Percentiles rank a stretch among this genome's conserved stretches.
phyloP scores from a whole-genome alignment of 2,329 filamentous ascomycete genomes.

The Nemania sp. region DNA sequence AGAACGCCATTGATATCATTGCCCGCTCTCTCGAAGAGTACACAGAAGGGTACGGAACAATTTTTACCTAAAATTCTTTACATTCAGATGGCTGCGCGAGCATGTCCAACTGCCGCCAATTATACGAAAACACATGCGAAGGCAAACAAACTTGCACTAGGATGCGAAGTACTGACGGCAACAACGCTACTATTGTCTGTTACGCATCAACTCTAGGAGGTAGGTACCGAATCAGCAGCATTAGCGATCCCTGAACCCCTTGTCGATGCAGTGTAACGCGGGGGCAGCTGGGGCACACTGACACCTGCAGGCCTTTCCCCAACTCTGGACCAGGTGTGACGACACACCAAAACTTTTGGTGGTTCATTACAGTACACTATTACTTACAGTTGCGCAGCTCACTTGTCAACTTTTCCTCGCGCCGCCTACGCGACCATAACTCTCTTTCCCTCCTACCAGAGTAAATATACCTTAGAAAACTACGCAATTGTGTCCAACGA shows the following conservation, averaged over 20 bases:
- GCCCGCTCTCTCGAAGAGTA: background rate
- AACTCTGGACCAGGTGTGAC: background rate
- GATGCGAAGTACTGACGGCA: too few relatives aligned
- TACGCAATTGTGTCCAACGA: background rate
- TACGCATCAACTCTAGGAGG: too few relatives aligned
- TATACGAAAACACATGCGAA: too few relatives aligned
- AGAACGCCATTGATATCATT: conserved; percentile 26
- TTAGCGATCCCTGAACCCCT: conserved; percentile 2
- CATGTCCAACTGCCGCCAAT: too few relatives aligned
- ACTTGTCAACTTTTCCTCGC: background rate
- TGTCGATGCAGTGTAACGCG: conserved; percentile 1
- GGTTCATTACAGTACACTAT: background rate
- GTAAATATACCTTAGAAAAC: too few relatives aligned
- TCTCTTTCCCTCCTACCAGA: too few relatives aligned
- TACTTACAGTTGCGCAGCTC: background rate
- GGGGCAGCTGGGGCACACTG: conserved; percentile 14
- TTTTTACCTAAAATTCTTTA: too few relatives aligned
- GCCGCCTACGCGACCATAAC: background rate
- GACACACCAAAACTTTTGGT: conserved; percentile 9
- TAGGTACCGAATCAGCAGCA: too few relatives aligned
- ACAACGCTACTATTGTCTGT: too few relatives aligned
- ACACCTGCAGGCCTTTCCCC: conserved; percentile 16
- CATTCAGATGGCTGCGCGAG: too few relatives aligned
- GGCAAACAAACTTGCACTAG: too few relatives aligned
- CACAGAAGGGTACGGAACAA: too few relatives aligned